Conservation (phyloP, 306 rosid genomes). For the Rosa multiflora region DNA sequence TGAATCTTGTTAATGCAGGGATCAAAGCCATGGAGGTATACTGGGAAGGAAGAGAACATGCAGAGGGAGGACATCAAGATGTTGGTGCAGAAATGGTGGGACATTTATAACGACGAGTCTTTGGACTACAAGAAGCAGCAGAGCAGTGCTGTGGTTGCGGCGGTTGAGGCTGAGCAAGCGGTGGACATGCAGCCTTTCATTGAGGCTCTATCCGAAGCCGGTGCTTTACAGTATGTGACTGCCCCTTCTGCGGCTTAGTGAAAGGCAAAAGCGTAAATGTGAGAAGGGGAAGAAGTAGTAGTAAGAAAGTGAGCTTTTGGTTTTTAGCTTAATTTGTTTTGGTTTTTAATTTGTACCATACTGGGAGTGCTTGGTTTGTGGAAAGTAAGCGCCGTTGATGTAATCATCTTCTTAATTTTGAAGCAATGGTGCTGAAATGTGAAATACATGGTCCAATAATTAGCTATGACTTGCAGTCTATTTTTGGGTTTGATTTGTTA, state of each 20-base stretch:
- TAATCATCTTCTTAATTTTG: neutral
- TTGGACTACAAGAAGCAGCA: constrained; percentile 42
- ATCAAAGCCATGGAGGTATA: constrained; percentile 89
- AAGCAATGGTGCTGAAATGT: neutral
- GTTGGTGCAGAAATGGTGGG: constrained; percentile 81
- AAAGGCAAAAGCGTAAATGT: too few species aligned
- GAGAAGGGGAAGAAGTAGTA: neutral
- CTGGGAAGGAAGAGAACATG: constrained; percentile 78
- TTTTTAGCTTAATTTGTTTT: neutral
- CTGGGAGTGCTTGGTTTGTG: neutral
- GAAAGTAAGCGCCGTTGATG: neutral
- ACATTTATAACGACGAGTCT: constrained; percentile 50
- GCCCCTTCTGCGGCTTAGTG: constrained; percentile 74
- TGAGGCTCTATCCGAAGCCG: constrained; percentile 50
- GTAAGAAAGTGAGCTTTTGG: neutral
- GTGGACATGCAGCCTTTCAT: constrained; percentile 43
- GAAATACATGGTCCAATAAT: neutral
- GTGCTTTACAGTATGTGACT: constrained; percentile 41
- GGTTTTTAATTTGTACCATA: neutral
- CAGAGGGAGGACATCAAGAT: constrained; percentile 72
- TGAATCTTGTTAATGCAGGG: constrained; percentile 34
- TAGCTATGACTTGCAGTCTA: too few species aligned
- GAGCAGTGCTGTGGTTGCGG: constrained; percentile 6
- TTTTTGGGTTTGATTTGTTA: too few species aligned
- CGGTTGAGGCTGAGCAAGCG: constrained; percentile 12